Base-by-base conservation (phyloP, 1,139 yeast genomes). In the Scheffersomyces titani region DNA sequence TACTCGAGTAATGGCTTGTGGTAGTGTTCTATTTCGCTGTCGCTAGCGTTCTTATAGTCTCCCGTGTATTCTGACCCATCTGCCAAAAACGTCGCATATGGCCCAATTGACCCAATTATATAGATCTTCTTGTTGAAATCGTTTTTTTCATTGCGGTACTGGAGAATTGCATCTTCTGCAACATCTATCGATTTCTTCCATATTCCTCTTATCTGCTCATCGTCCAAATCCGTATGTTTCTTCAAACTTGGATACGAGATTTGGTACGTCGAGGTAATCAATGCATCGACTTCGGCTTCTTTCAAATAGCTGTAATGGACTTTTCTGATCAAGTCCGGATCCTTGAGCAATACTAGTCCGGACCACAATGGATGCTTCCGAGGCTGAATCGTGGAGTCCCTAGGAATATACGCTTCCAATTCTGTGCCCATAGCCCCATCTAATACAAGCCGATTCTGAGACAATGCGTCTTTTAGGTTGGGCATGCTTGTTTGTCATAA, bases 21-120 rank as follows among this genome's bases (percentile, higher is more conserved):
- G 67, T 84, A 87, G 3, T 69, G 66, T 5, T 62, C 64, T 54
- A 88, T 65, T 9, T 70, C 70, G 2, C 65, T 67, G 24, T 65
- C 64, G 1, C 70, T 58, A 0, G 70, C 67, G 6, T 66, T 72
- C 18, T 70, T 73, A 64, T 89, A 89, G 45, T 81, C 74, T 0
- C 93, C 93, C 2, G 87, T 85, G 65, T 86, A 89, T 64, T 89
- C 94, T 1, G 87, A 77, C 0, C 92, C 92, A 61, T 85, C 80
- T 24, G 87, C 85, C 49, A 87, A 68, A 60, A 70, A 84, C 0
- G 91, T 88, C 1, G 92, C 93, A 65, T 84, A 89, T 0, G 94
- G 92, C 0, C 93, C 94, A n/a, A 88, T 67, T 9, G 89, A 83
- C 0, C 88, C 92, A 9, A 83, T 83, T 5, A 87, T 77, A 47